phyloP scores from a whole-genome alignment of 2,329 filamentous ascomycete genomes.

The Parastagonospora nodorum region DNA sequence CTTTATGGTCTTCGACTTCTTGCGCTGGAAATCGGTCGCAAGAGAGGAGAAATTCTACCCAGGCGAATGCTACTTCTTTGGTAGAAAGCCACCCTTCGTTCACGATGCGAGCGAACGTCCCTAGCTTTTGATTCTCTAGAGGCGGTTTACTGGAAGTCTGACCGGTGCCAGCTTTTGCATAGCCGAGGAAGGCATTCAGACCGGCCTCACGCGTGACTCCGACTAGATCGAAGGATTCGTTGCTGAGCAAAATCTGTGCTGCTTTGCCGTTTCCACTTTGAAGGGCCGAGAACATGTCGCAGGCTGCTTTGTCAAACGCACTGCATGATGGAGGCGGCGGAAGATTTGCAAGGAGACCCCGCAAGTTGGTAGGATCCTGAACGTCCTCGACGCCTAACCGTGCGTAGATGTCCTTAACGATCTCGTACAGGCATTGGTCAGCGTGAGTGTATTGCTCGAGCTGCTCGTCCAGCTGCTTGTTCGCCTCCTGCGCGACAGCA shows the following conservation, averaged over 20 bases:
- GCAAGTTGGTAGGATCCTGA: constrained; percentile 48
- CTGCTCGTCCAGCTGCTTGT: constrained; percentile 61
- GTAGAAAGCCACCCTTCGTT: constrained; percentile 55
- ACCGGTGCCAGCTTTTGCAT: constrained; percentile 54
- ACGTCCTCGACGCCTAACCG: constrained; percentile 56
- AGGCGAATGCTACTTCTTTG: constrained; percentile 59
- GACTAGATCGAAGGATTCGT: constrained; percentile 56
- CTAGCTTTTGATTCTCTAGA: constrained; percentile 48
- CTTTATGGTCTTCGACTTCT: constrained; percentile 4
- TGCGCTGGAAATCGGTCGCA: constrained; percentile 40
- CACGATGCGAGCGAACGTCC: constrained; percentile 49
- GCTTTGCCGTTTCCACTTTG: constrained; percentile 44
- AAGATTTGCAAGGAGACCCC: constrained; percentile 30
- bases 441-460: constrained; percentile 59
- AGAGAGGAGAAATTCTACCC: constrained; percentile 58
- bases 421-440: constrained; percentile 63
- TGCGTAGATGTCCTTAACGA: constrained; percentile 57
- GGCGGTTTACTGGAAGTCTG: constrained; percentile 47
- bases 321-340: constrained; percentile 14
- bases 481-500: constrained; percentile 56
- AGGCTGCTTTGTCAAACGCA: constrained; percentile 41
- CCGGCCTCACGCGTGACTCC: constrained; percentile 57
- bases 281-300: constrained; percentile 49
- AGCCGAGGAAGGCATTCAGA: constrained; percentile 61
- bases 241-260: constrained; percentile 56